Percentiles rank a stretch among this genome's conserved stretches.
phyloP scores from a whole-genome alignment of 495 filamentous ascomycete species.

The Hypoxylon lienhwacheense region DNA sequence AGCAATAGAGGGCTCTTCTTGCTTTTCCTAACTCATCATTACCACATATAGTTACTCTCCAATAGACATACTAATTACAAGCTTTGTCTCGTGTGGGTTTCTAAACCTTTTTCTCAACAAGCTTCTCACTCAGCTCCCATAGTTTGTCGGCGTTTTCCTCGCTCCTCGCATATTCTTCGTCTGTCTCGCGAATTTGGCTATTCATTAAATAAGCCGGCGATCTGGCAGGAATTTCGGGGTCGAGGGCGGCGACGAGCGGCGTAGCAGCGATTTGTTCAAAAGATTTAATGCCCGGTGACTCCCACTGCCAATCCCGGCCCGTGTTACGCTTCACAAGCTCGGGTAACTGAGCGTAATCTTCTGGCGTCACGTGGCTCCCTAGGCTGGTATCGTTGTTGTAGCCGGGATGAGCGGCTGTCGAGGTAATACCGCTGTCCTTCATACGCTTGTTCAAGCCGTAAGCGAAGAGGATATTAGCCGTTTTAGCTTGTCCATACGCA shows the following conservation, averaged over 20 bases:
- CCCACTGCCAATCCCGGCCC: constrained; percentile 16
- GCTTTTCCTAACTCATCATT: no score
- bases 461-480: constrained; percentile 53
- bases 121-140: constrained; percentile 53
- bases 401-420: constrained; percentile 47
- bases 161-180: constrained; percentile 36
- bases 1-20: no score
- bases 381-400: constrained; percentile 14
- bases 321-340: constrained; percentile 12
- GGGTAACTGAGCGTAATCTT: constrained; percentile 15
- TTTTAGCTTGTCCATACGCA: constrained; percentile 54
- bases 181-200: constrained; percentile 20
- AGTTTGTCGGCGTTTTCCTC: constrained; percentile 46
- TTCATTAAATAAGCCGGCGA: constrained; percentile 24
- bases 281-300: constrained; percentile 8
- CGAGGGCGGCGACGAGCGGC: constrained; percentile 24
- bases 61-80: no score
- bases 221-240: constrained; percentile 23
- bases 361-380: constrained; percentile 5
- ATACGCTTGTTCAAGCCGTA: constrained; percentile 43
- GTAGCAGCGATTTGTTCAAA: constrained; percentile 24
- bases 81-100: no score
- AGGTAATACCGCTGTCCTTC: constrained; percentile 26
- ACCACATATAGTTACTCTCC: no score
- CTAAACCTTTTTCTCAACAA: constrained; percentile 50